Evolutionary conservation across 768 basidiomycete genomes (phyloP).

Genomic region (Hirschioporus abietinus): DNA sequence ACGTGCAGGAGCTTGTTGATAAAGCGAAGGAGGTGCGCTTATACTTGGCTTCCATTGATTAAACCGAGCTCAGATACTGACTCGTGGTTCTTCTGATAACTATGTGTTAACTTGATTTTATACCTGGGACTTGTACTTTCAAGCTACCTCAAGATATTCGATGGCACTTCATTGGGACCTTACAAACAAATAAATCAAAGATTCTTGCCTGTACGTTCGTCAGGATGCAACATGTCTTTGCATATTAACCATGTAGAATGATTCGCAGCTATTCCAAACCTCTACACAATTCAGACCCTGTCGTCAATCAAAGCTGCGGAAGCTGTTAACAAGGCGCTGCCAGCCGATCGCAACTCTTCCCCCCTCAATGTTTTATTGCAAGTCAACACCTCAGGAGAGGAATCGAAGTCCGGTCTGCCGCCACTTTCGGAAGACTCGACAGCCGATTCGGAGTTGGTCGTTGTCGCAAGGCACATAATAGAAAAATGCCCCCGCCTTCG

Average conservation of each 20-base stretch:
- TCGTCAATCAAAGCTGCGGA: conserved; percentile 77
- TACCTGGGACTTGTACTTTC: conserved; percentile 2
- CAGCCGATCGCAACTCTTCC: conserved; percentile 37
- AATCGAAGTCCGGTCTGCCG: conserved; percentile 78
- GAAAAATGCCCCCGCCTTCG: conserved; percentile 66
- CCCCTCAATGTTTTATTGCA: conserved; percentile 85
- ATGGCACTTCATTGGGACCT: conserved; percentile 95
- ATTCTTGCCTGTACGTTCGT: conserved; percentile 61
- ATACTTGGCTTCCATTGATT: conserved; percentile 4
- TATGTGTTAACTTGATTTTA: conserved; percentile 3
- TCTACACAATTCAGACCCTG: conserved; percentile 83
- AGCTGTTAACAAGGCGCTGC: conserved; percentile 69
- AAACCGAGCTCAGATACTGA: background rate
- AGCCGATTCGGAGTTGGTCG: conserved; percentile 40
- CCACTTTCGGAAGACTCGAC: conserved; percentile 36
- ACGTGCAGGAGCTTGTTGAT: conserved; percentile 87
- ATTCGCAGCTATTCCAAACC: conserved; percentile 73
- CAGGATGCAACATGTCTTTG: conserved; percentile 2
- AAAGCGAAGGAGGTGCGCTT: conserved; percentile 66
- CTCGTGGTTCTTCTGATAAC: background rate
- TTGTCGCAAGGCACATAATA: conserved; percentile 69
- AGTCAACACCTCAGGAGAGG: conserved; percentile 94
- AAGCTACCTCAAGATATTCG: conserved; percentile 85
- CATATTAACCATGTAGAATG: background rate
- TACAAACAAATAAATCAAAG: conserved; percentile 94